Base-by-base conservation (phyloP, 305 asterid species). In the Fraxinus nigra region DNA sequence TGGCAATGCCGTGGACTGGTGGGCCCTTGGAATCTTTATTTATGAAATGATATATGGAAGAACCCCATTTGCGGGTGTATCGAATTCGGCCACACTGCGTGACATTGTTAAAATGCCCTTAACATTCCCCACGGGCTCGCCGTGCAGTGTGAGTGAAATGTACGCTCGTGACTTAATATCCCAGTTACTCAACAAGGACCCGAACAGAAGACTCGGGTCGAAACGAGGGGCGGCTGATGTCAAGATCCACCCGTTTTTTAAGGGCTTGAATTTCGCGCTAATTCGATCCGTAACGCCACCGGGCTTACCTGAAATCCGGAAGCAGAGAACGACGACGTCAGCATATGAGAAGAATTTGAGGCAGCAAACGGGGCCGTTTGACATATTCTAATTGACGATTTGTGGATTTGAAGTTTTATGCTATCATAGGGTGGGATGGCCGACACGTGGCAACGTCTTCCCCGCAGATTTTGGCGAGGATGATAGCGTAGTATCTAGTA, bases 1-100 rank as follows among this genome's bases (percentile, higher is more conserved):
- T 84, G 97, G 98, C 0, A 94, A 89, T 81, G 97, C 95, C 9
- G 98, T 94, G 16, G 98, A 94, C 78, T 94, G 98, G 98, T 94
- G 97, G 98, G 96, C 98, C 73, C 61, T 95, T 0, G 98, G 98
- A 14, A 83, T 92, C 37, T 93, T 95, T 40, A 85, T 93, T 20
- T 95, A 95, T 92, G 98, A 95, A 80, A 88, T 95, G 97, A 82
- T 95, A 8, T 93, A 92, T 43, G 98, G 98, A 1, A 87, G 90
- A 28, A 95, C 98, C 3, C 98, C 98, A 0, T 95, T 95, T 79
- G 95, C 89, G 0, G 94, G 97, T 40, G 87, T 79, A 3, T 83
- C 88, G 24, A 89, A 92, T 77, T 90, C 87, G 34, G 87, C 85
- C 63, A 95, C 95, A 35, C 87, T 93, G 89, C 89, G 94, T 1